A percentile compares a stretch with the other conserved stretches of the same genome.
These are phyloP conservation scores for Dianthus caryophyllus DNA, from an alignment of 148 eudicot species.

Conservation along the genomic window DNA sequence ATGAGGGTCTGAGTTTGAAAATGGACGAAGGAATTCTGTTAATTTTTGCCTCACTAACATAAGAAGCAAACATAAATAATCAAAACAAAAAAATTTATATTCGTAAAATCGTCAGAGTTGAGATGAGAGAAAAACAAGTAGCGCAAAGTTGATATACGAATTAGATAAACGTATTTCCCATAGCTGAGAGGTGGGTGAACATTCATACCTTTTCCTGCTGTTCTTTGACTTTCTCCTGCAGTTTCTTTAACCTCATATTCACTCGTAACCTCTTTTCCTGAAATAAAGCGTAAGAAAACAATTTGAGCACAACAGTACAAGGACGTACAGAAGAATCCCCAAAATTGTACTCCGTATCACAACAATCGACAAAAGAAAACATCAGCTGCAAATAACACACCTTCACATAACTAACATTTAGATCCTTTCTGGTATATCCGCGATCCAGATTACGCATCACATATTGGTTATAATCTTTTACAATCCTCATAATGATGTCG, in stretches of 20 bases:
- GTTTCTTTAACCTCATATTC: slow-evolving; percentile 61
- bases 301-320: background rate
- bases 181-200: background rate
- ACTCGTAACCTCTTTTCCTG: slow-evolving; percentile 67
- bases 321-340: background rate
- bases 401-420: slow-evolving; percentile 69
- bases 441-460: slow-evolving; percentile 76
- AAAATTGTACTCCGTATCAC: background rate
- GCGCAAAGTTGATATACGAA: background rate
- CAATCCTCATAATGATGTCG: slow-evolving; percentile 71
- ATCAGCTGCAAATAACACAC: slow-evolving; percentile 15
- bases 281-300: background rate
- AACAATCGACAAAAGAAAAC: background rate
- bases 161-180: background rate
- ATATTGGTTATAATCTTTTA: slow-evolving; percentile 71
- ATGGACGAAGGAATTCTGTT: background rate
- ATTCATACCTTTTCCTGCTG: slow-evolving; percentile 59
- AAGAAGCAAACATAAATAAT: background rate
- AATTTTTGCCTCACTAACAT: background rate
- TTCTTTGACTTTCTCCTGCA: slow-evolving; percentile 68
- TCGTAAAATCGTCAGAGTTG: background rate
- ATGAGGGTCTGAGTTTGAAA: too few relatives aligned
- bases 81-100: background rate
- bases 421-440: slow-evolving; percentile 71
- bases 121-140: background rate